Percentiles rank a stretch among this genome's conserved stretches.
phyloP scores from a whole-genome alignment of 805 yeast species.

The Spathaspora gorwiae region DNA sequence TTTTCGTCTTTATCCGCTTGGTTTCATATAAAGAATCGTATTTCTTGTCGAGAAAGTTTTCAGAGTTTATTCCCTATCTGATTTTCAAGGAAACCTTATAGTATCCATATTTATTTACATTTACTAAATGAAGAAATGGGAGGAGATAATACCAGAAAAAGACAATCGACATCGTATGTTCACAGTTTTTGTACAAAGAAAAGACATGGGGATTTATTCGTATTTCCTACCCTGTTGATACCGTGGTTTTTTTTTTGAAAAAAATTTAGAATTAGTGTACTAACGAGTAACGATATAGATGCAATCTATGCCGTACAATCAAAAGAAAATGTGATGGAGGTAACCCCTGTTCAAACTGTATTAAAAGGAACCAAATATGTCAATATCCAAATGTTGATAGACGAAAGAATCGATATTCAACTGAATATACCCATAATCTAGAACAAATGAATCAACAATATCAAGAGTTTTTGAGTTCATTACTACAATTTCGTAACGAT shows the following conservation, averaged over 20 bases:
- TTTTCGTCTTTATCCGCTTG: no score
- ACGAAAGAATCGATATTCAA: conserved; percentile 6
- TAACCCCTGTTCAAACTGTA: conserved; percentile 5
- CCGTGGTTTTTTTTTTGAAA: no score
- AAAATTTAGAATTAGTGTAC: background rate
- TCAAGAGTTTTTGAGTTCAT: background rate
- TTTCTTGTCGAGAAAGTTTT: no score
- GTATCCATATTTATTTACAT: no score
- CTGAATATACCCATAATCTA: conserved; percentile 2
- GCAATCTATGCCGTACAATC: conserved; percentile 4
- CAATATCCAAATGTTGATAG: conserved; percentile 4
- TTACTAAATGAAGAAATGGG: background rate
- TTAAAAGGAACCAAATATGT: conserved; percentile 3
- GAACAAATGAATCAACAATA: background rate
- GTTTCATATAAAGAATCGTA: no score
- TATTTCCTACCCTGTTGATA: no score
- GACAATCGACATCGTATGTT: background rate
- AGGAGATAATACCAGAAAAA: background rate
- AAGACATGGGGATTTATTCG: no score
- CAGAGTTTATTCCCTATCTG: no score
- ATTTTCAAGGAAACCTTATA: no score
- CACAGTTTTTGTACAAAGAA: background rate
- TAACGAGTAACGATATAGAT: background rate
- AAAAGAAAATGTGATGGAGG: conserved; percentile 8
- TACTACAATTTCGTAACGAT: background rate